Conservation (phyloP, 345 rosid genomes). For the Fremontodendron californicum region DNA sequence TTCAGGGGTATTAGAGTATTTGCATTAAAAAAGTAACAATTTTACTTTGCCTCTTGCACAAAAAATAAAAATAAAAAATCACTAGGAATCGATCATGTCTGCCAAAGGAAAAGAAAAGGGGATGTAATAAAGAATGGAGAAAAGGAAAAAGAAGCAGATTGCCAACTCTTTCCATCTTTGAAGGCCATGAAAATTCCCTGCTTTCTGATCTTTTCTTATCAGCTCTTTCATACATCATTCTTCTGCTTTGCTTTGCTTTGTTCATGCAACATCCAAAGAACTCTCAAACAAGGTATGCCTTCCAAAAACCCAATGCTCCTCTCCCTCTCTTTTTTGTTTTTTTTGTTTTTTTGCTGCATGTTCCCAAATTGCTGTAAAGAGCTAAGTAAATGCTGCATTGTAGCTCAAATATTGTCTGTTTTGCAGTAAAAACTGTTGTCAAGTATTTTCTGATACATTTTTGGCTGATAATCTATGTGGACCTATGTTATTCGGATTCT, state of each 20-base stretch:
- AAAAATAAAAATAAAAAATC: constrained; percentile 18
- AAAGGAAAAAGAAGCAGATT: constrained; percentile 26
- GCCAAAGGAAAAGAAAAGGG: constrained; percentile 49
- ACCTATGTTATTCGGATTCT: too few relatives aligned
- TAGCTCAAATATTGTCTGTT: not conserved
- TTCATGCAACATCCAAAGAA: constrained; percentile 88
- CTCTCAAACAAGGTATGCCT: constrained; percentile 70
- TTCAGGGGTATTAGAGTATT: constrained; percentile 39
- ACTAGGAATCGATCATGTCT: constrained; percentile 36
- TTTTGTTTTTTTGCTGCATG: not conserved
- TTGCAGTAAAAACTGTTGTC: not conserved
- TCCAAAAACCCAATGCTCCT: not conserved
- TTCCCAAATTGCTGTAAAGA: too few relatives aligned
- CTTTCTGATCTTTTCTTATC: constrained; percentile 22
- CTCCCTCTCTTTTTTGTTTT: not conserved
- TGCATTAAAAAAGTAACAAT: constrained; percentile 37
- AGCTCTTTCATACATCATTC: constrained; percentile 25
- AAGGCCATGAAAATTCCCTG: constrained; percentile 39
- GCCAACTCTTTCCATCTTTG: constrained; percentile 41
- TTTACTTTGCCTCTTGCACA: constrained; percentile 37
- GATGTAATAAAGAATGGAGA: constrained; percentile 41
- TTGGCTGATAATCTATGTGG: too few relatives aligned
- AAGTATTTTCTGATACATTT: not conserved
- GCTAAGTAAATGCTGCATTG: not conserved
- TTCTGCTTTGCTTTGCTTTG: constrained; percentile 28